Evolutionary conservation across 2,329 filamentous ascomycete species (phyloP).

Genomic region (Epichloe coenophiala): DNA sequence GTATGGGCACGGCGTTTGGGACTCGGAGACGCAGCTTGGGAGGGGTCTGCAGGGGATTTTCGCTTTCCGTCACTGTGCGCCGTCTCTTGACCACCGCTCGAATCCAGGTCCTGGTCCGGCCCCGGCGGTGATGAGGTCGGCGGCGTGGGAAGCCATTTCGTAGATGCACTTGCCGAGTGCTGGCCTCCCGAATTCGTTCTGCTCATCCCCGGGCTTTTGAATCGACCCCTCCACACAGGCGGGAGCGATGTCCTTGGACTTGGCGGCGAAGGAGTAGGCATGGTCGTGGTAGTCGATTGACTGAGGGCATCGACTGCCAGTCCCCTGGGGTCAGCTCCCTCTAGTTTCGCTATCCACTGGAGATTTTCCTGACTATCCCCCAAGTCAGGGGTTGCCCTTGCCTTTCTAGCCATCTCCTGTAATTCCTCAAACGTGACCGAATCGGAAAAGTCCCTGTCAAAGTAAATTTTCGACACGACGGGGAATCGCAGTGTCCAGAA

Average conservation of each 20-base stretch:
- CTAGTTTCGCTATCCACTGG: constrained; percentile 47
- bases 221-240: background rate
- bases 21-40: background rate
- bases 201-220: background rate
- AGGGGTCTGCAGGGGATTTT: background rate
- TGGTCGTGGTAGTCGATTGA: constrained; percentile 29
- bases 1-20: constrained; percentile 9
- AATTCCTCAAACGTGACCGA: constrained; percentile 56
- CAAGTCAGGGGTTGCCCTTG: constrained; percentile 32
- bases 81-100: background rate
- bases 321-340: constrained; percentile 36
- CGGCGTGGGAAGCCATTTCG: constrained; percentile 4
- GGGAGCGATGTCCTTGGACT: constrained; percentile 3
- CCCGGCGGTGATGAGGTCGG: constrained; percentile 5
- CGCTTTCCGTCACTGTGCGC: constrained; percentile 3
- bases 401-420: constrained; percentile 48
- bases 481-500: constrained; percentile 71
- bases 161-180: background rate
- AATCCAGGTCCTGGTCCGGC: background rate
- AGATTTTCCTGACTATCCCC: constrained; percentile 47
- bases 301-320: constrained; percentile 28
- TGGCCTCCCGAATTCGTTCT: background rate
- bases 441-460: constrained; percentile 58
- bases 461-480: constrained; percentile 61
- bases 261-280: constrained; percentile 20